Conservation (phyloP, 192 early-diverging fungal genomes). For the Coemansia umbellata region DNA sequence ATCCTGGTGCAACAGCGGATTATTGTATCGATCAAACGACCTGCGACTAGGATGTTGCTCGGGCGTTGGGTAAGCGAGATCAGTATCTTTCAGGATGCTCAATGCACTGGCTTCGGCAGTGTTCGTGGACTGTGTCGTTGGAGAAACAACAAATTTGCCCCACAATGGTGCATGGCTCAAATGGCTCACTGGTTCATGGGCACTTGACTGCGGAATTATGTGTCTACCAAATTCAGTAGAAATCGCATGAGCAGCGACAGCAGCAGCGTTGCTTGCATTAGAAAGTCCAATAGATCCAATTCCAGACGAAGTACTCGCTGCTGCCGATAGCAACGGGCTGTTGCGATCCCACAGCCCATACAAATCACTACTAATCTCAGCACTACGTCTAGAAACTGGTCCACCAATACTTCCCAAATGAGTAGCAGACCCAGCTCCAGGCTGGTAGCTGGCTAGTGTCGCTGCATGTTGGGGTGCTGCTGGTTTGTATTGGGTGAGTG, state of each 20-base stretch:
- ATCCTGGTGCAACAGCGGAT: not conserved
- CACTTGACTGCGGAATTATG: not conserved
- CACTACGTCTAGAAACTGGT: conserved; percentile 12
- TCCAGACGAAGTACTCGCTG: not conserved
- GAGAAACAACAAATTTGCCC: conserved; percentile 5
- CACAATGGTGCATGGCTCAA: conserved; percentile 9
- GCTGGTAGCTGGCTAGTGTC: not conserved
- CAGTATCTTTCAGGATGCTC: conserved; percentile 49
- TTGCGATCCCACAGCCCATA: conserved; percentile 13
- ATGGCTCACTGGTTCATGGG: conserved; percentile 9
- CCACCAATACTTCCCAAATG: not conserved
- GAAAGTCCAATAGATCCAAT: not conserved
- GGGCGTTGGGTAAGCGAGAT: conserved; percentile 46
- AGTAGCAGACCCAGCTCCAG: not conserved
- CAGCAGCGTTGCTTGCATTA: not conserved
- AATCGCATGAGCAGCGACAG: not conserved
- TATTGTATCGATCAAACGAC: not conserved
- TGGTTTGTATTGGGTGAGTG: not conserved
- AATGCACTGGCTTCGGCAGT: conserved; percentile 47
- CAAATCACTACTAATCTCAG: conserved; percentile 26
- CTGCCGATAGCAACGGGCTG: conserved; percentile 1
- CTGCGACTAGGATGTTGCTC: conserved; percentile 7
- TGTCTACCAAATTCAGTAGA: not conserved
- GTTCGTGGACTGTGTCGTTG: conserved; percentile 20
- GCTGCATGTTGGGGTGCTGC: not conserved